These are phyloP conservation scores for Spathaspora arborariae DNA, from an alignment of 805 yeast species.

Conservation along the genomic window DNA sequence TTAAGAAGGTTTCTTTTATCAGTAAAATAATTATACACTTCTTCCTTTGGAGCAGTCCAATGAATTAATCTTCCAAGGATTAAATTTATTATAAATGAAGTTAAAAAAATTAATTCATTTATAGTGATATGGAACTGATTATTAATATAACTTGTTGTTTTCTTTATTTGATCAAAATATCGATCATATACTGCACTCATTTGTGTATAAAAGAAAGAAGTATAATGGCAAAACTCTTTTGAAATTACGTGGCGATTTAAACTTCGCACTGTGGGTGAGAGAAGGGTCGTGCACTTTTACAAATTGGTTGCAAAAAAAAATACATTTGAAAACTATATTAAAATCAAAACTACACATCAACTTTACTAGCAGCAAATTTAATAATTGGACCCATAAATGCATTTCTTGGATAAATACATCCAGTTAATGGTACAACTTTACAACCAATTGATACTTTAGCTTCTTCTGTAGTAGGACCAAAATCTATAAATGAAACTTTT, in stretches of 20 bases:
- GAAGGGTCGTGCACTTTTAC: too few relatives aligned
- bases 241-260: background rate
- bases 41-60: conserved; percentile 40
- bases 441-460: conserved; percentile 41
- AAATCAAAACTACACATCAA: conserved; percentile 10
- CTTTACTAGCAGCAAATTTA: conserved; percentile 14
- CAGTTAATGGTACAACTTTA: conserved; percentile 31
- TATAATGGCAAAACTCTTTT: background rate
- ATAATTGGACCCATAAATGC: conserved; percentile 13
- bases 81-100: conserved; percentile 40
- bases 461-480: conserved; percentile 44
- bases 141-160: conserved; percentile 1
- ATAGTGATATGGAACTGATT: conserved; percentile 11
- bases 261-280: too few relatives aligned
- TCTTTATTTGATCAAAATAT: conserved; percentile 5
- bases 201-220: background rate
- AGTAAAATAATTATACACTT: conserved; percentile 47
- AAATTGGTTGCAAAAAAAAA: background rate
- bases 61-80: conserved; percentile 50
- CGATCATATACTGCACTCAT: conserved; percentile 6
- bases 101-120: conserved; percentile 24
- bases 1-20: conserved; percentile 71
- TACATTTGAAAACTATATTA: background rate
- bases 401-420: conserved; percentile 31
- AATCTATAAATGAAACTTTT: conserved; percentile 37